These are phyloP conservation scores for Ligustrum vulgare DNA, from an alignment of 257 asterid genomes.

Conservation along the genomic window DNA sequence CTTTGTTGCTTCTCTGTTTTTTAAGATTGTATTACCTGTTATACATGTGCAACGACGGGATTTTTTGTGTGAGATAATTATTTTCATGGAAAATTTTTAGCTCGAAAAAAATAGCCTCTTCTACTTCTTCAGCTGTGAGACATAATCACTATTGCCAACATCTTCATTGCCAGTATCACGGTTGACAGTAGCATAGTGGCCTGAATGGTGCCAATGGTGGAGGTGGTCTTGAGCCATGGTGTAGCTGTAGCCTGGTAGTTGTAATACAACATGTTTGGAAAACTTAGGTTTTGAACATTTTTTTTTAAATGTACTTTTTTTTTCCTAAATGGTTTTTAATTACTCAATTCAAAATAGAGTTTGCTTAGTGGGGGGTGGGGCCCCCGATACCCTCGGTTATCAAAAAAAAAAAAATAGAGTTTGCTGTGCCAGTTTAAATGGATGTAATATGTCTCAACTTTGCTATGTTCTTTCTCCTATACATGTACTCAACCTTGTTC, in stretches of 20 bases:
- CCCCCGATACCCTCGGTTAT: too few relatives aligned
- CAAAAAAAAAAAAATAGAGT: not conserved
- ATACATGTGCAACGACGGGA: not conserved
- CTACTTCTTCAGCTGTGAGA: not conserved
- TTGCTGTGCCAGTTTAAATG: not conserved
- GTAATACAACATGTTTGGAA: not conserved
- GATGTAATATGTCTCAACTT: not conserved
- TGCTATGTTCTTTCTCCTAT: not conserved
- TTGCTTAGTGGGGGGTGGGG: too few relatives aligned
- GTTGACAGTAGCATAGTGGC: not conserved
- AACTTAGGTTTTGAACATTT: too few relatives aligned
- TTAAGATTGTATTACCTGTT: not conserved
- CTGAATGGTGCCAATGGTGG: not conserved
- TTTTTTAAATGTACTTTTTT: too few relatives aligned
- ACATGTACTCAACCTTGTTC: not conserved
- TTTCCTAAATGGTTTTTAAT: too few relatives aligned
- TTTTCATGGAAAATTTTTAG: not conserved
- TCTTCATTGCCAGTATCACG: not conserved
- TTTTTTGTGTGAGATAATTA: not conserved
- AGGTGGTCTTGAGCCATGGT: not conserved
- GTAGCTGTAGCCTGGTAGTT: not conserved
- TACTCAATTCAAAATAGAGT: not conserved
- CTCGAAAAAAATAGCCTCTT: not conserved
- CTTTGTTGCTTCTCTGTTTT: not conserved
- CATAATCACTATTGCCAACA: not conserved